Base-by-base conservation (phyloP, 2,329 filamentous ascomycete genomes). In the Juglanconis sp. region DNA sequence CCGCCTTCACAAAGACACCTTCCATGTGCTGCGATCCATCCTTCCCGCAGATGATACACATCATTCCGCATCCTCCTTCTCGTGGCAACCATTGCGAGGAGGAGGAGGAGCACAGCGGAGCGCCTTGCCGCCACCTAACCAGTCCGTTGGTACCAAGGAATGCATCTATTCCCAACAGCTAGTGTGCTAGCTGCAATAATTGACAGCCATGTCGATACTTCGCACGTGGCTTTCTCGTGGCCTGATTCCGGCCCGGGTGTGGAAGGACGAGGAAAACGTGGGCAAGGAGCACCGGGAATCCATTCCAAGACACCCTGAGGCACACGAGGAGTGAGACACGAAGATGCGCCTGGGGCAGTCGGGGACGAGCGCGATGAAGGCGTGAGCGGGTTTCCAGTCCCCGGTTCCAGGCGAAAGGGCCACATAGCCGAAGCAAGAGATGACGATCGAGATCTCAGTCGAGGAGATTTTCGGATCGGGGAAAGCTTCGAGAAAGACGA, bases 131-230 rank as follows among this genome's bases (percentile, higher is more conserved):
- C 54, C 54, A 52, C 49, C 35, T 51, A 24, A 11, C 58, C 61
- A 59, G 50, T 38, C 49, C 63, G 52, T 59, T 42, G 58, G 56
- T 60, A 53, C 49, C 57, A 53, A 34, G 36, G 44, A 49, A 51
- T 51, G 49, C 53, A 56, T 62, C 53, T 49, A 53, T 61, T 61
- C 56, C 53, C 56, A 62, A 57, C 53, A 55, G 54, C 51, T 24
- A 8, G 32, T 47, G 53, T 42, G 44, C 56, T 56, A 59, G 53
- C 56, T 61, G 62, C 56, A 65, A 65, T 68, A 63, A 64, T 65
- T 67, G 63, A 51, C 63, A 63, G 67, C 66, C 67, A 66, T 64
- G 66, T 67, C 60, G 44, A 15, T n/a, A 31, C 34, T 49, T 51
- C 49, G 31, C 61, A 63, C 61, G 58, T 63, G 61, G 61, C 61